These are phyloP conservation scores for Vinca major DNA, from an alignment of 305 asterid species.

Conservation along the genomic window DNA sequence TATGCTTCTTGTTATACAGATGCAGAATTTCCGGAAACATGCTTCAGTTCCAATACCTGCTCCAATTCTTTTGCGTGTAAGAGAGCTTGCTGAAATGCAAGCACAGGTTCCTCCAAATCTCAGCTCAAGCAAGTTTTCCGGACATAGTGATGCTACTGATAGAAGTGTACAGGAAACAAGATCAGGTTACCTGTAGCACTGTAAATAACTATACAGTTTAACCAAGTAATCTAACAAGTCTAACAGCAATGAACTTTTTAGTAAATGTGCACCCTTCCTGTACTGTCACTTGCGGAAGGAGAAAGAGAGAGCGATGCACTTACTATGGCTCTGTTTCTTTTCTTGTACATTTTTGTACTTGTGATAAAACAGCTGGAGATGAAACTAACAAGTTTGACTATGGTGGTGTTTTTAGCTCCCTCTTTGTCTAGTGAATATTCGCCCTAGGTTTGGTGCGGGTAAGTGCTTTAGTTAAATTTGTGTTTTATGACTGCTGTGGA, in stretches of 20 bases:
- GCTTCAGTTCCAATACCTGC: slow-evolving; percentile 69
- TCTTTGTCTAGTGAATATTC: background rate
- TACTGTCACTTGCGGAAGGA: background rate
- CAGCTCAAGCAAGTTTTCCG: slow-evolving; percentile 31
- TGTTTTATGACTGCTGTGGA: background rate
- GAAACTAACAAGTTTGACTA: background rate
- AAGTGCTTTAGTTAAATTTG: background rate
- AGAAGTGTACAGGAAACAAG: slow-evolving; percentile 32
- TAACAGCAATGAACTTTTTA: background rate
- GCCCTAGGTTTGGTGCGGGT: background rate
- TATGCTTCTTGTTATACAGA: slow-evolving; percentile 22
- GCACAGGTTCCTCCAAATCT: slow-evolving; percentile 39
- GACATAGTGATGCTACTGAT: slow-evolving; percentile 22
- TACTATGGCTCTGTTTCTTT: background rate
- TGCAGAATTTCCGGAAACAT: slow-evolving; percentile 52
- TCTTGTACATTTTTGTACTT: background rate
- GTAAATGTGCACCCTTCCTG: slow-evolving; percentile 4
- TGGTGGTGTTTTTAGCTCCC: background rate
- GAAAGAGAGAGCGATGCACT: background rate
- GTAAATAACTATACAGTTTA: slow-evolving; percentile 16
- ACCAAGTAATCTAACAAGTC: background rate
- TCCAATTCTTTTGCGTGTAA: slow-evolving; percentile 62
- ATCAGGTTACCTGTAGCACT: slow-evolving; percentile 41
- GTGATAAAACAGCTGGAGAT: background rate
- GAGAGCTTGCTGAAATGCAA: slow-evolving; percentile 77